These are phyloP conservation scores for Sphaerobolus stellatus DNA, from an alignment of 1,284 basidiomycete genomes.

Conservation along the genomic window DNA sequence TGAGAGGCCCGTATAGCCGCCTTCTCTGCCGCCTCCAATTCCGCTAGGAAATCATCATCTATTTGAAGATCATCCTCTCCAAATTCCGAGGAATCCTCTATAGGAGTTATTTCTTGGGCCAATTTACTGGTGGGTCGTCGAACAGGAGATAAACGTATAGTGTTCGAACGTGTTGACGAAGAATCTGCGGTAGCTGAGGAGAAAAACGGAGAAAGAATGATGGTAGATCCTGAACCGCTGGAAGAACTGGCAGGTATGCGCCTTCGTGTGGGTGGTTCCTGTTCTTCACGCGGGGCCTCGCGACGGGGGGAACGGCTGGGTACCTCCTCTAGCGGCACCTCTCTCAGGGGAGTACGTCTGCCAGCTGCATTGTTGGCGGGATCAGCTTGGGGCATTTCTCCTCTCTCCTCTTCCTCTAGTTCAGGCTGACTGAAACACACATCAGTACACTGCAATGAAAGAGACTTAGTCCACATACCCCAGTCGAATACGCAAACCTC, in stretches of 20 bases:
- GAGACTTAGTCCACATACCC: conserved; percentile 45
- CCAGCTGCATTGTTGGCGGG: neutral
- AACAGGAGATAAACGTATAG: conserved; percentile 5
- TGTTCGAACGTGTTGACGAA: neutral
- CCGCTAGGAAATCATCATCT: conserved; percentile 38
- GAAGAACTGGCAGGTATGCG: neutral
- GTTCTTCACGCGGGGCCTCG: neutral
- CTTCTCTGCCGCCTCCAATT: conserved; percentile 31
- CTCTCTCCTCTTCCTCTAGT: neutral
- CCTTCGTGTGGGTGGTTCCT: conserved; percentile 5
- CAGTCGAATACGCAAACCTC: conserved; percentile 54
- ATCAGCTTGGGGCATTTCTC: neutral
- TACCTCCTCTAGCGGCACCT: conserved; percentile 2
- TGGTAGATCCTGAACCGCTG: conserved; percentile 3
- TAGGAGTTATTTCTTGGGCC: neutral
- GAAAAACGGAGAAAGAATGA: conserved; percentile 9
- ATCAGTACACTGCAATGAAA: conserved; percentile 1
- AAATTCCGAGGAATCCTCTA: conserved; percentile 21
- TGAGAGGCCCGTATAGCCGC: conserved; percentile 30
- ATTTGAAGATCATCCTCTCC: conserved; percentile 32
- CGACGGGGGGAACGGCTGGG: neutral
- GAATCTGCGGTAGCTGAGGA: neutral
- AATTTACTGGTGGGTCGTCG: conserved; percentile 1
- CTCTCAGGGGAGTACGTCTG: conserved; percentile 5
- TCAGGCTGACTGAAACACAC: conserved; percentile 6